These are phyloP conservation scores for Boletales sp. DNA, from an alignment of 768 basidiomycete species.

Conservation along the genomic window DNA sequence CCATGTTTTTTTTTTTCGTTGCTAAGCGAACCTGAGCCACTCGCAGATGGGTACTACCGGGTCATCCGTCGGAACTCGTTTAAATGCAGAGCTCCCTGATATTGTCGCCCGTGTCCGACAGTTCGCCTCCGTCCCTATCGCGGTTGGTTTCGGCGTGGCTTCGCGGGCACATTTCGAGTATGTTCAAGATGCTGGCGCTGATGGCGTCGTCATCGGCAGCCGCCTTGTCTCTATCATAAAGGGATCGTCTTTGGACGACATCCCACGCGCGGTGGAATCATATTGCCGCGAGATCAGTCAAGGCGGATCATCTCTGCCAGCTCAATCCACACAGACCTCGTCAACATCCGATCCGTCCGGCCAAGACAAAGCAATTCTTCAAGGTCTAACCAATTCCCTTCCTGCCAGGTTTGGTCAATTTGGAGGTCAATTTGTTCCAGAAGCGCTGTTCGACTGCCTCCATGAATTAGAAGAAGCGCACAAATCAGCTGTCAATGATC, in stretches of 20 bases:
- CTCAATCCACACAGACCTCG: neutral
- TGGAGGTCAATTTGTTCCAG: slow-evolving; percentile 97
- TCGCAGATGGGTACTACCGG: slow-evolving; percentile 96
- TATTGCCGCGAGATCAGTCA: slow-evolving; percentile 71
- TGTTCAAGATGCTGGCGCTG: slow-evolving; percentile 85
- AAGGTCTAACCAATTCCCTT: too few relatives aligned
- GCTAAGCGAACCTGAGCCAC: too few relatives aligned
- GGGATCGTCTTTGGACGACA: slow-evolving; percentile 45
- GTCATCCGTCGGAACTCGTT: slow-evolving; percentile 66
- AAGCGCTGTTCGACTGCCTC: slow-evolving; percentile 94
- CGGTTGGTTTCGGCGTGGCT: slow-evolving; percentile 96
- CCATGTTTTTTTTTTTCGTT: too few relatives aligned
- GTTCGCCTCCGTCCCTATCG: slow-evolving; percentile 77
- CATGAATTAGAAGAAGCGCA: slow-evolving; percentile 90
- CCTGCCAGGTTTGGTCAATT: slow-evolving; percentile 91
- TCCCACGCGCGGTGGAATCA: slow-evolving; percentile 55
- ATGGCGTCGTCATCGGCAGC: slow-evolving; percentile 93
- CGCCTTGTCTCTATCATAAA: slow-evolving; percentile 81
- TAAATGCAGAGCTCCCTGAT: slow-evolving; percentile 77
- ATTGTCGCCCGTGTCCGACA: slow-evolving; percentile 82
- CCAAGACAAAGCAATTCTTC: slow-evolving; percentile 10
- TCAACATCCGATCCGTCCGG: neutral
- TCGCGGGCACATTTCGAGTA: slow-evolving; percentile 84
- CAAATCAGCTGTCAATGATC: slow-evolving; percentile 83
- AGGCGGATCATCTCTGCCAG: slow-evolving; percentile 29